Evolutionary conservation across 2,329 filamentous ascomycete species (phyloP).

Genomic region (Calonectria hawksworthii): DNA sequence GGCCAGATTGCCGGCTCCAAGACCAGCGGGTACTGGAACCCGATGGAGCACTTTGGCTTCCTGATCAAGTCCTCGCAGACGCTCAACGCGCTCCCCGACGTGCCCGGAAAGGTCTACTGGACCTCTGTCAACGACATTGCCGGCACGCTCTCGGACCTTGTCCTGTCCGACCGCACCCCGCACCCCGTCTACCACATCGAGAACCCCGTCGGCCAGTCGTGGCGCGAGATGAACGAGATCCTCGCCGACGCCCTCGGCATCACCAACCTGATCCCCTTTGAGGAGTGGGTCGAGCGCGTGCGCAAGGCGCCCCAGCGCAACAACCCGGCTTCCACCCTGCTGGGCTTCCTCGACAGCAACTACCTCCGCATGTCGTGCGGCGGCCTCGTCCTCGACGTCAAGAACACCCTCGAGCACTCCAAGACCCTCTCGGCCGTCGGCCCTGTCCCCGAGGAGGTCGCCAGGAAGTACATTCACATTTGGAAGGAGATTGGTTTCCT

Average conservation of each 20-base stretch:
- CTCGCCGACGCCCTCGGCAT: constrained; percentile 9
- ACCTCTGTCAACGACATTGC: constrained; percentile 20
- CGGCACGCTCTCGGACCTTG: constrained; percentile 5
- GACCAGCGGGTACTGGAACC: constrained; percentile 42
- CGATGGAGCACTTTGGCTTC: constrained; percentile 42
- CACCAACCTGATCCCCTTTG: constrained; percentile 12
- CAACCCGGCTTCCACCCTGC: constrained; percentile 12
- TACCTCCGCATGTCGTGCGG: constrained; percentile 24
- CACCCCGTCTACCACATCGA: constrained; percentile 21
- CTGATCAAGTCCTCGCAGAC: constrained; percentile 40
- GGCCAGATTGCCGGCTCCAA: constrained; percentile 41
- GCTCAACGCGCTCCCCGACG: constrained; percentile 26
- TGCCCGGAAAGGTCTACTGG: constrained; percentile 15
- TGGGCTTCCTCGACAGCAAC: constrained; percentile 16
- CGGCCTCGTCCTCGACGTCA: constrained; percentile 11
- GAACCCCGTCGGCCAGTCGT: constrained; percentile 19
- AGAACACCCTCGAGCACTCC: constrained; percentile 14
- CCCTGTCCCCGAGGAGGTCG: constrained; percentile 29
- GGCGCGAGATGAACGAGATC: constrained; percentile 21
- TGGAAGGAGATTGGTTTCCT: constrained; percentile 42
- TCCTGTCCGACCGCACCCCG: background rate
- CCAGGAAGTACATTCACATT: constrained; percentile 41
- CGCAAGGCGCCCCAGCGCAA: background rate
- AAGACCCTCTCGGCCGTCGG: constrained; percentile 18
- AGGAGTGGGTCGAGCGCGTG: constrained; percentile 19